A percentile compares a stretch with the other conserved stretches of the same genome.
These are phyloP conservation scores for Myxozyma geophila DNA, from an alignment of 805 yeast species.

Conservation along the genomic window DNA sequence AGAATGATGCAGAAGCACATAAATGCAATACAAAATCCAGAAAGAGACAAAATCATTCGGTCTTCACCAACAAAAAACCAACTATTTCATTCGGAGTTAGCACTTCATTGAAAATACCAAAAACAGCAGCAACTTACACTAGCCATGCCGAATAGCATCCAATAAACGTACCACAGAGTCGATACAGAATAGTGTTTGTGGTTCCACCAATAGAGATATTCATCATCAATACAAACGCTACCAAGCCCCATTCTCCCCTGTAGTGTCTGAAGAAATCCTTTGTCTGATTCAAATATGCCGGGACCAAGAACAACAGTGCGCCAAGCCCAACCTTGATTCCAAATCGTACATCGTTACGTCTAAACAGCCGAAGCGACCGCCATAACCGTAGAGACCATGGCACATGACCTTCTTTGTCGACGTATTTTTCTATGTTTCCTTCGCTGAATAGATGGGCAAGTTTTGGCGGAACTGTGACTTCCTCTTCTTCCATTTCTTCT, in stretches of 20 bases:
- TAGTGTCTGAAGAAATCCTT: conserved; percentile 60
- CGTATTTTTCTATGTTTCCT: conserved; percentile 20
- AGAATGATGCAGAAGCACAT: conserved; percentile 61
- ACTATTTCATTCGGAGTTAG: conserved; percentile 2
- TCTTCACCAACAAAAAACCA: conserved; percentile 67
- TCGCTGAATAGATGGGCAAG: conserved; percentile 30
- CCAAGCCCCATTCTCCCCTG: conserved; percentile 85
- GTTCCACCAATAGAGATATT: conserved; percentile 85
- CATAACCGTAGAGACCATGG: conserved; percentile 41
- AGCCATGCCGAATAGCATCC: conserved; percentile 49
- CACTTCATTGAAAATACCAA: conserved; percentile 54
- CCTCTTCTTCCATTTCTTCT: conserved; percentile 12
- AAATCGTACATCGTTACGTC: conserved; percentile 72
- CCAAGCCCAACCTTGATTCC: conserved; percentile 82
- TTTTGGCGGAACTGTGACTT: conserved; percentile 31
- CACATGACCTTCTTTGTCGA: neutral
- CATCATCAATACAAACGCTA: conserved; percentile 81
- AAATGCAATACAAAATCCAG: conserved; percentile 49
- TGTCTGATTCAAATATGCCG: conserved; percentile 67
- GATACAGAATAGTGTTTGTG: conserved; percentile 43
- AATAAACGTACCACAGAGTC: conserved; percentile 69
- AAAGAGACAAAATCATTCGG: conserved; percentile 57
- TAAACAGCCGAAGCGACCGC: conserved; percentile 54
- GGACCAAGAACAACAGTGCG: conserved; percentile 63
- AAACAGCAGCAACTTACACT: conserved; percentile 1